These are phyloP conservation scores for Dicorynia guianensis DNA, from an alignment of 306 rosid genomes.

Conservation along the genomic window DNA sequence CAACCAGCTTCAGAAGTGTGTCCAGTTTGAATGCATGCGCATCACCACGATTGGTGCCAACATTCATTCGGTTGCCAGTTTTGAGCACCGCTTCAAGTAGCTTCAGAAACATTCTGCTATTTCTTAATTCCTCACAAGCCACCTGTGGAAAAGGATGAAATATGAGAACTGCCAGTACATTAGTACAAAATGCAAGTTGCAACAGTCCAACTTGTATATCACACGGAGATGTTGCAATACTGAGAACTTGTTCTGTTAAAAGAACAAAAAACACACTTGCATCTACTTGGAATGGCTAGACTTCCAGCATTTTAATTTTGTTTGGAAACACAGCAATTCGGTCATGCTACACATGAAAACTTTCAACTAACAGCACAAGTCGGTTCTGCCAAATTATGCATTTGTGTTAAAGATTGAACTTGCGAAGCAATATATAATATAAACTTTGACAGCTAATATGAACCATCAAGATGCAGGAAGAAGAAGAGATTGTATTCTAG, in stretches of 20 bases:
- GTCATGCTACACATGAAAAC: background rate
- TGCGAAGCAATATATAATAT: background rate
- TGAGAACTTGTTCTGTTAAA: background rate
- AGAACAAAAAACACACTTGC: background rate
- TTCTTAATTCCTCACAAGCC: slow-evolving; percentile 80
- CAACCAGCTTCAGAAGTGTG: slow-evolving; percentile 87
- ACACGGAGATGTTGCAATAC: background rate
- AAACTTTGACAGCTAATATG: background rate
- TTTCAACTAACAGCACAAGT: background rate
- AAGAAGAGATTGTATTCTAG: background rate
- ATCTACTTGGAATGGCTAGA: background rate
- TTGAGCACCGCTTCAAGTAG: slow-evolving; percentile 91
- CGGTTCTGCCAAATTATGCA: background rate
- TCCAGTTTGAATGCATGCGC: slow-evolving; percentile 95
- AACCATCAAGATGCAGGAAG: slow-evolving; percentile 1
- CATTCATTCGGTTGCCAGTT: slow-evolving; percentile 94
- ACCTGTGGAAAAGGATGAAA: slow-evolving; percentile 53
- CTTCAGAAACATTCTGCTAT: slow-evolving; percentile 81
- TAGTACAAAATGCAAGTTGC: background rate
- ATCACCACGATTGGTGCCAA: slow-evolving; percentile 92
- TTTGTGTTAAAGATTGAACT: background rate
- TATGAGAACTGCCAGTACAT: slow-evolving; percentile 27
- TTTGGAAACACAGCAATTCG: too few relatives aligned
- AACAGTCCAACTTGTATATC: background rate
- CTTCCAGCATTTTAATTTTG: too few relatives aligned